phyloP scores from a whole-genome alignment of 306 rosid genomes.

The Carpinus fangiana region DNA sequence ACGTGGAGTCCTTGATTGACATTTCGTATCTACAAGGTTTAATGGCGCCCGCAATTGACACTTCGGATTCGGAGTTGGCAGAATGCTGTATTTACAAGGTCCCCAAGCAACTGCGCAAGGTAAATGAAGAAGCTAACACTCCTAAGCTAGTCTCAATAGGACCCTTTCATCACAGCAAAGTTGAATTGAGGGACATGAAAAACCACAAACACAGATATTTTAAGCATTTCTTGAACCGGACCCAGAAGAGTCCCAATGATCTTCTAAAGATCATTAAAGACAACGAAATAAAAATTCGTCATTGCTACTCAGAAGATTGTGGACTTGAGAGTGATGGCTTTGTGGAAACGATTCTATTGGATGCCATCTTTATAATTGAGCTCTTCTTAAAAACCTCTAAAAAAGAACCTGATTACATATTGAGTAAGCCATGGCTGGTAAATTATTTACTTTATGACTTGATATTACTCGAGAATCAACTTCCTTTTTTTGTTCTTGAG shows the following conservation, averaged over 20 bases:
- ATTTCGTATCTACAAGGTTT: too few species aligned
- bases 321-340: neutral
- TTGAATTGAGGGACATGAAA: slow-evolving; percentile 6
- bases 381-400: slow-evolving; percentile 1
- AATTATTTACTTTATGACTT: slow-evolving; percentile 13
- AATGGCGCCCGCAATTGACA: too few species aligned
- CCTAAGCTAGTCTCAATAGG: slow-evolving; percentile 29
- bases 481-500: slow-evolving; percentile 26
- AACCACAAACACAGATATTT: neutral
- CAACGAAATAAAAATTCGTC: neutral
- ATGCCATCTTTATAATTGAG: slow-evolving; percentile 34
- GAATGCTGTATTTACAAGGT: slow-evolving; percentile 23
- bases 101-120: slow-evolving; percentile 25
- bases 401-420: neutral
- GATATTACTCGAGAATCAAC: slow-evolving; percentile 35
- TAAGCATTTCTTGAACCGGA: neutral
- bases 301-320: neutral
- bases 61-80: too few species aligned
- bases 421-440: slow-evolving; percentile 29
- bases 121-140: slow-evolving; percentile 18
- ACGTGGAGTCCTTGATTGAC: too few species aligned
- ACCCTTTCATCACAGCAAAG: slow-evolving; percentile 11
- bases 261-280: too few species aligned
- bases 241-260: neutral
- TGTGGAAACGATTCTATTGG: neutral